Percentiles rank a stretch among this genome's conserved stretches.
phyloP scores from a whole-genome alignment of 257 asterid species.

The Henckelia pumila region DNA sequence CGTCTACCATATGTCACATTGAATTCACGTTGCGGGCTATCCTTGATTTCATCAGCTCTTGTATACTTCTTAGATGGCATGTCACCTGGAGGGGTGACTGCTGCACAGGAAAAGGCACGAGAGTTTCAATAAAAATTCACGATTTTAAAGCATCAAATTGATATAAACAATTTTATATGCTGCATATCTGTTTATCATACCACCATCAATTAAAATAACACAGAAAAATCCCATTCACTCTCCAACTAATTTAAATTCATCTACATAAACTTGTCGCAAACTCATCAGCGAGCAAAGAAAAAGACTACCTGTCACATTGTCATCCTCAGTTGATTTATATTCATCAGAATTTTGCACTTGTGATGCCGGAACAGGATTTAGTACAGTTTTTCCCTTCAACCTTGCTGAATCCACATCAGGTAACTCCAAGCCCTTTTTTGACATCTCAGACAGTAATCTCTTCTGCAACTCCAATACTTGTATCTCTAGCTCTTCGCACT shows the following conservation, averaged over 20 bases:
- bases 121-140: background rate
- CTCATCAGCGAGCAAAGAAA: no score
- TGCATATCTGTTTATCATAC: no score
- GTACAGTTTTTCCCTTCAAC: background rate
- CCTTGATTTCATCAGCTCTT: conserved; percentile 25
- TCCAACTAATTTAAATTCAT: no score
- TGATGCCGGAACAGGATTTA: conserved; percentile 9
- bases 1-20: conserved; percentile 22
- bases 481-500: conserved; percentile 44
- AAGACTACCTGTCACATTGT: conserved; percentile 8
- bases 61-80: conserved; percentile 18
- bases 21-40: conserved; percentile 14
- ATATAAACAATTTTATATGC: background rate
- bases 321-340: conserved; percentile 11
- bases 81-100: conserved; percentile 30
- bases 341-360: background rate
- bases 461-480: conserved; percentile 41
- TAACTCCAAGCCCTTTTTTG: conserved; percentile 5
- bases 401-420: background rate
- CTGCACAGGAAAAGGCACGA: conserved; percentile 19
- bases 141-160: background rate
- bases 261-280: no score
- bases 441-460: conserved; percentile 15
- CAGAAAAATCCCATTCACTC: no score
- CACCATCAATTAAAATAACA: no score